Evolutionary conservation across 2,329 filamentous ascomycete genomes (phyloP), one percentile per base, ranked within the genome.

Genomic region (Penicillium sclerotigenum): DNA sequence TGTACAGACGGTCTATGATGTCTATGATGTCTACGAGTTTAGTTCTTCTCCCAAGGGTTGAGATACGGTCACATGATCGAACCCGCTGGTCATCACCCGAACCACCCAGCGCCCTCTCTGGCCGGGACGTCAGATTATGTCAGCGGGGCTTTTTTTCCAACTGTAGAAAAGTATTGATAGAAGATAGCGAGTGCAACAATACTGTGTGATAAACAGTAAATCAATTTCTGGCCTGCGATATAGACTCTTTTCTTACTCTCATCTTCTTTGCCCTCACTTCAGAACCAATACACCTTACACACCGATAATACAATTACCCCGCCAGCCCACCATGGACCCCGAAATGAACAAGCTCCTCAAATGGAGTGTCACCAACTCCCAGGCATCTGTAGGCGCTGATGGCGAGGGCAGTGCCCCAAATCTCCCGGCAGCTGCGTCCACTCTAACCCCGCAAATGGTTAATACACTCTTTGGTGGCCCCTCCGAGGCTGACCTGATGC

Each of bases 401-500:
- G 47, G 62, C 43, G 54, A 68, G 43, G 71, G 74, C 59, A 65
- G 69, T 36, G 68, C 78, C 55, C 56, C 65, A 40, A 68, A 71
- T 58, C 65, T 64, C 59, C 69, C 54, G 22, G 58, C 64, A 29
- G 52, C 69, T 38, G 61, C 67, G 31, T 75, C 73, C 43, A 73
- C 75, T 22, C 80, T 94, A 62, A 86, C 86, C 67, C 81, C 88
- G 16, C 86, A 91, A 55, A 81, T 87, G 56, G 81, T 97, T 58
- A 83, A 84, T 41, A 81, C 88, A 14, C 81, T 97, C 53, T 82
- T 95, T 69, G 91, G 91, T 74, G 91, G 89, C 0, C 90, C 90
- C 40, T 91, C 88, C 2, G 93, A 99, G 61, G 91, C 94, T 22
- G 91, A 97, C 59, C 83, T 95, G 51, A 97, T 99, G 94, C 85